Evolutionary conservation across 441 rosid genomes (phyloP).

Genomic region (Adansonia gregorii): DNA sequence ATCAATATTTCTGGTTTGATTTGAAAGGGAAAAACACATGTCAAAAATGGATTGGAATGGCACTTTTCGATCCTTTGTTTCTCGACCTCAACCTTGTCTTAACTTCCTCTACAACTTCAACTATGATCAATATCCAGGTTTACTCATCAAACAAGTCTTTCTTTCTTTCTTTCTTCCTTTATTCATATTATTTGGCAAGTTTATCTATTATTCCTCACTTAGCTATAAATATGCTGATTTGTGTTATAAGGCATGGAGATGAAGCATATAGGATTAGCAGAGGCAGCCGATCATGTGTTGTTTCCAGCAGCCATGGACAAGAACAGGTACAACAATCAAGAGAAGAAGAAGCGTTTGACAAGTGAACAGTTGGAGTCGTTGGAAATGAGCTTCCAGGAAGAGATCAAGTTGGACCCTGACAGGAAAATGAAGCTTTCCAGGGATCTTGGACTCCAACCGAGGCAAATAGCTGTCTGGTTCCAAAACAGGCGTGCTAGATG

Average conservation of each 20-base stretch:
- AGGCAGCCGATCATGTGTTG: slow-evolving; percentile 31
- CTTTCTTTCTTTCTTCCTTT: too few species aligned
- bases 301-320: slow-evolving; percentile 42
- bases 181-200: too few species aligned
- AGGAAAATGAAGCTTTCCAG: slow-evolving; percentile 80
- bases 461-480: slow-evolving; percentile 92
- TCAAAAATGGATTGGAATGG: slow-evolving; percentile 60
- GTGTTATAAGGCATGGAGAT: slow-evolving; percentile 42
- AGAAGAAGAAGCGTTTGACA: slow-evolving; percentile 77
- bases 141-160: too few species aligned
- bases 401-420: slow-evolving; percentile 80
- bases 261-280: slow-evolving; percentile 48
- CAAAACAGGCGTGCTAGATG: slow-evolving; percentile 90
- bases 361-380: slow-evolving; percentile 69
- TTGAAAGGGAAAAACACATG: too few species aligned
- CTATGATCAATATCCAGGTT: slow-evolving; percentile 58
- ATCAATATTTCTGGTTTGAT: too few species aligned
- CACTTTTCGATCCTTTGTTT: slow-evolving; percentile 44
- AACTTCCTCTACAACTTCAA: slow-evolving; percentile 56
- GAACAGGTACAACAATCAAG: slow-evolving; percentile 39
- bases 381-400: slow-evolving; percentile 87
- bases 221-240: not conserved
- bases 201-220: too few species aligned
- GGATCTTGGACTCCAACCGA: slow-evolving; percentile 87
- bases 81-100: slow-evolving; percentile 50